Base-by-base conservation (phyloP, 768 basidiomycete species). In the Dentipellis sp. region DNA sequence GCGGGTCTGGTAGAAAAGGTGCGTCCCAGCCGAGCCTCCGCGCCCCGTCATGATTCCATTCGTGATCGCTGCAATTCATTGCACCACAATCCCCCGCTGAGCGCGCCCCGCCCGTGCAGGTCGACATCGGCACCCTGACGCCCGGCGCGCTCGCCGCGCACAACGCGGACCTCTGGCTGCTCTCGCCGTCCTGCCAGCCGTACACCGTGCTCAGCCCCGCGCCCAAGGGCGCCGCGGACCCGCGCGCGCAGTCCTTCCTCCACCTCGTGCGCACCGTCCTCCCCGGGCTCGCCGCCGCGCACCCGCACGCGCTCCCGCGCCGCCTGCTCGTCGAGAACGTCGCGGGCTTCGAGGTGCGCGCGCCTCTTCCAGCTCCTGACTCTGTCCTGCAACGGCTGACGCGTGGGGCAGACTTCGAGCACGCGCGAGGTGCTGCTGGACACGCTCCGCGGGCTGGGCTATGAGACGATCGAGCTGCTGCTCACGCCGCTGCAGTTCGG, bases 151-250 rank as follows among this genome's bases (percentile, higher is more conserved):
- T 91, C 6, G 71, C 75, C 11, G 55, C 62, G 17, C 69, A 78
- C 22, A 58, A 78, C 53, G 84, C 86, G 16, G 68, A 83, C 58
- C 66, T 89, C 4, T 91, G 90, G 89, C 76, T 91, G 16, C 68
- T 90, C 47, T 91, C 89, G 0, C 90, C 89, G 5, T 81, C 88
- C 7, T 92, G 89, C 66, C 89, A 91, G 64, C 90, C 90, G 0
- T 91, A 91, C 63, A 91, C 90, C 0, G 79, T 88, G 2, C 71
- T 92, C 52, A 90, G 88, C 63, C 82, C 86, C 3, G 72, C 76
- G 12, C 84, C 86, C 9, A 84, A 83, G 71, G 88, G 86, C 10
- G 79, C 77, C 8, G 69, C 70, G 10, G 90, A 92, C 70, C 85
- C 88, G 10, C 80, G 88, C 12, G 88, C 88, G 8, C 74, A 75